A percentile compares a stretch with the other conserved stretches of the same genome.
Evolutionary conservation across 371 early-diverging fungal species (phyloP).

Genomic region (Gilbertella persicaria): DNA sequence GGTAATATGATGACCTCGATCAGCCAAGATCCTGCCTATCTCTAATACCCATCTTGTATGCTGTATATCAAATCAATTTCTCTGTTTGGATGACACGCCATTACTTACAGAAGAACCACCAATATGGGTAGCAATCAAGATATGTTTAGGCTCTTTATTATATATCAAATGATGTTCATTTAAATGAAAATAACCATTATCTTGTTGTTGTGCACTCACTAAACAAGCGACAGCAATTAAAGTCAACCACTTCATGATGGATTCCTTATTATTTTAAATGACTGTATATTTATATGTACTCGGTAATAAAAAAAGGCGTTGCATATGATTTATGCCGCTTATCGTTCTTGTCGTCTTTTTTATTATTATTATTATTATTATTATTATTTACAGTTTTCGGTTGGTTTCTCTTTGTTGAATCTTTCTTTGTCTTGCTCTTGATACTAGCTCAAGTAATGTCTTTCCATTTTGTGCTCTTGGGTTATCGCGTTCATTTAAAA

Average conservation of each 20-base stretch:
- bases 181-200: neutral
- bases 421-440: constrained; percentile 32
- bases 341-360: no score
- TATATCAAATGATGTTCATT: neutral
- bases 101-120: constrained; percentile 22
- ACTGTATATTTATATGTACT: neutral
- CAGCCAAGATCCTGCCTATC: constrained; percentile 7
- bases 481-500: constrained; percentile 52
- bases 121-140: constrained; percentile 11
- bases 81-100: no score
- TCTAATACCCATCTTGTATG: constrained; percentile 20
- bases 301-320: constrained; percentile 8
- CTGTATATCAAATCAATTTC: constrained; percentile 1
- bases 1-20: constrained; percentile 19
- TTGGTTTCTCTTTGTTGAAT: constrained; percentile 37
- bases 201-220: neutral
- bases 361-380: neutral
- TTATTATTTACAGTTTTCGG: constrained; percentile 5
- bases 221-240: neutral
- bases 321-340: constrained; percentile 10
- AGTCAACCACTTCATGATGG: neutral
- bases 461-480: constrained; percentile 53
- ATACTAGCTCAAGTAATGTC: constrained; percentile 36
- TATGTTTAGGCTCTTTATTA: constrained; percentile 2
- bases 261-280: neutral